These are phyloP conservation scores for Verticillium isaacii DNA, from an alignment of 2,329 filamentous ascomycete species.

Conservation along the genomic window DNA sequence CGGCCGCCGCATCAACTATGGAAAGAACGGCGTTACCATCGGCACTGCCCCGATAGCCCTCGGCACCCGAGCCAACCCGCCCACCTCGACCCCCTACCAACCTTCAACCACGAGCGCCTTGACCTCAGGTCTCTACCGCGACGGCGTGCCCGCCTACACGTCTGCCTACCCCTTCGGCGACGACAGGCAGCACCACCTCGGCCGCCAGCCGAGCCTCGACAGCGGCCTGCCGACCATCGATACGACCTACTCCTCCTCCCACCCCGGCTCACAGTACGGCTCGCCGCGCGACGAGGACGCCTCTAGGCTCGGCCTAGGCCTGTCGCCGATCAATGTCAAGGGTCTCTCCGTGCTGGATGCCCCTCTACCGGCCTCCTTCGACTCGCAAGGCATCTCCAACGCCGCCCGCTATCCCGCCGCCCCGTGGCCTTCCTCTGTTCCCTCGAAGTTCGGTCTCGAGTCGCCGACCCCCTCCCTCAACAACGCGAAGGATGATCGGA, in stretches of 20 bases:
- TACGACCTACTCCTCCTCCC: conserved; percentile 43
- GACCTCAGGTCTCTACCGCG: conserved; percentile 49
- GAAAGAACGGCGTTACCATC: conserved; percentile 64
- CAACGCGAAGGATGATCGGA: conserved; percentile 54
- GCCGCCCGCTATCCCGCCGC: conserved; percentile 74
- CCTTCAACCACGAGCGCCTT: conserved; percentile 62
- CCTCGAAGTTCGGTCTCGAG: conserved; percentile 85
- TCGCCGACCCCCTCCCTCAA: conserved; percentile 73
- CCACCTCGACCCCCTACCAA: conserved; percentile 42
- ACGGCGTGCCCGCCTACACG: conserved; percentile 31
- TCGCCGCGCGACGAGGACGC: conserved; percentile 64
- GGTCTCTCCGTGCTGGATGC: conserved; percentile 88
- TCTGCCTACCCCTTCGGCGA: conserved; percentile 34
- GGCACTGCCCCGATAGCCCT: conserved; percentile 54
- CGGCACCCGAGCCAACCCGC: conserved; percentile 64
- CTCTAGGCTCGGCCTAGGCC: conserved; percentile 60
- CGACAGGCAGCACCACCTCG: conserved; percentile 37
- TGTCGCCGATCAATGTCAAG: conserved; percentile 70
- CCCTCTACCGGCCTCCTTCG: conserved; percentile 88
- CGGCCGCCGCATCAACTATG: conserved; percentile 83
- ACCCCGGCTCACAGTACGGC: conserved; percentile 63
- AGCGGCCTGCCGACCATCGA: conserved; percentile 55
- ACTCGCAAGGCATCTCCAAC: conserved; percentile 91
- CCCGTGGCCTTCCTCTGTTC: conserved; percentile 87
- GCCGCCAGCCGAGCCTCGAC: conserved; percentile 48